Conservation (phyloP, 2,329 filamentous ascomycete species). For the Colletotrichum sp. region DNA sequence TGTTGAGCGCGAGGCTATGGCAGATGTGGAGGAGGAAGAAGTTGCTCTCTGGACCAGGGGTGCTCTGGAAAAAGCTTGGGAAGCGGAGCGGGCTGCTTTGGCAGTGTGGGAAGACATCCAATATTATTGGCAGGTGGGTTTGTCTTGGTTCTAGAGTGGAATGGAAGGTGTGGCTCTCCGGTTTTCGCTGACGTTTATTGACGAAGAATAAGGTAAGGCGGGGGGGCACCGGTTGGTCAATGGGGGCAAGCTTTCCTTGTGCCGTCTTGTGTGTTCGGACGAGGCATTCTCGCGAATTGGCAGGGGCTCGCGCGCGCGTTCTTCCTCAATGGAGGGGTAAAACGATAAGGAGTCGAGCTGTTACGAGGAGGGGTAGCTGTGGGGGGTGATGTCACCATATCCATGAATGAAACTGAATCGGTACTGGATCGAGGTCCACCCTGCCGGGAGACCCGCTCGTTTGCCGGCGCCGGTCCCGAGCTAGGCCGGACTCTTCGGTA, state of each 20-base stretch:
- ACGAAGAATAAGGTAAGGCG: neutral
- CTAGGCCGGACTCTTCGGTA: neutral
- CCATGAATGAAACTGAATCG: neutral
- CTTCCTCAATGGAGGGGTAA: neutral
- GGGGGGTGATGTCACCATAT: constrained; percentile 16
- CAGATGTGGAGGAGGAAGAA: neutral
- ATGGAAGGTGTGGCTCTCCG: neutral
- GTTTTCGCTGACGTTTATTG: neutral
- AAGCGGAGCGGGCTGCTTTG: constrained; percentile 4
- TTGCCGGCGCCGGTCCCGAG: constrained; percentile 3
- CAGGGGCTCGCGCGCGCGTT: neutral
- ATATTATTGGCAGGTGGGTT: neutral
- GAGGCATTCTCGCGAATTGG: neutral
- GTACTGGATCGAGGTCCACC: neutral
- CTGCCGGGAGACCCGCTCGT: neutral
- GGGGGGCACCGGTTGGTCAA: neutral
- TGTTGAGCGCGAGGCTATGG: neutral
- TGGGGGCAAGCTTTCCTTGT: neutral
- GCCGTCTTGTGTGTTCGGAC: neutral
- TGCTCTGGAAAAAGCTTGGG: constrained; percentile 4
- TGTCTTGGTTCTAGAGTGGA: neutral
- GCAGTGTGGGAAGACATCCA: neutral
- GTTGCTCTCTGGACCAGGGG: neutral
- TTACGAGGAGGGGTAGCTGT: neutral
- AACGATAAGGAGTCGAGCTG: neutral